Conservation (phyloP, 208 protist species). For the Trypanosoma caninum region DNA sequence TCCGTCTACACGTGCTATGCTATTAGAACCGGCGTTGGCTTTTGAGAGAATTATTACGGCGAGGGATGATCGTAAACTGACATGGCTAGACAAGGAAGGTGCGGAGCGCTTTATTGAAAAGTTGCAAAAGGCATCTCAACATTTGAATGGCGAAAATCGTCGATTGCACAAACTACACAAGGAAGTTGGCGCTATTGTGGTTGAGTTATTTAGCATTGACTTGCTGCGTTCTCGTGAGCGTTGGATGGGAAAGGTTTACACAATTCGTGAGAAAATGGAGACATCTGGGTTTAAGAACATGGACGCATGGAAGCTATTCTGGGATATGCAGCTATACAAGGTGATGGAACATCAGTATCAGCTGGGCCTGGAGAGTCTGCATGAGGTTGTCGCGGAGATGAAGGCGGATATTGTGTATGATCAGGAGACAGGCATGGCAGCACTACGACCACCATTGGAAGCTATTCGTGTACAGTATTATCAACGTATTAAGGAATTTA, state of each 20-base stretch:
- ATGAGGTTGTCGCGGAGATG: slow-evolving; percentile 91
- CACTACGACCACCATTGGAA: slow-evolving; percentile 89
- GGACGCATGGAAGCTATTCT: slow-evolving; percentile 93
- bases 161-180: slow-evolving; percentile 91
- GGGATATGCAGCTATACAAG: slow-evolving; percentile 98
- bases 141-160: slow-evolving; percentile 91
- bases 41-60: slow-evolving; percentile 92
- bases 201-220: slow-evolving; percentile 90
- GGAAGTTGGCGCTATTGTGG: slow-evolving; percentile 78
- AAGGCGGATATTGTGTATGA: slow-evolving; percentile 92
- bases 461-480: slow-evolving; percentile 93
- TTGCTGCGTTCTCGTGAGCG: slow-evolving; percentile 90
- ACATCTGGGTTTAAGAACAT: slow-evolving; percentile 87
- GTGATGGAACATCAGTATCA: slow-evolving; percentile 96
- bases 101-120: slow-evolving; percentile 81
- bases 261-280: slow-evolving; percentile 89
- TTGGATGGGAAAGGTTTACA: slow-evolving; percentile 89
- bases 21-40: slow-evolving; percentile 80
- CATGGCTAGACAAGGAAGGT: slow-evolving; percentile 79
- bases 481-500: slow-evolving; percentile 93
- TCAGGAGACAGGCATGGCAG: slow-evolving; percentile 64
- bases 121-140: slow-evolving; percentile 78
- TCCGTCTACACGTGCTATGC: slow-evolving; percentile 84
- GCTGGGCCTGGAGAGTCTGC: slow-evolving; percentile 88
- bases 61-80: slow-evolving; percentile 72